These are phyloP conservation scores for Wickerhamiella occidentalis DNA, from an alignment of 805 yeast genomes.

Conservation along the genomic window DNA sequence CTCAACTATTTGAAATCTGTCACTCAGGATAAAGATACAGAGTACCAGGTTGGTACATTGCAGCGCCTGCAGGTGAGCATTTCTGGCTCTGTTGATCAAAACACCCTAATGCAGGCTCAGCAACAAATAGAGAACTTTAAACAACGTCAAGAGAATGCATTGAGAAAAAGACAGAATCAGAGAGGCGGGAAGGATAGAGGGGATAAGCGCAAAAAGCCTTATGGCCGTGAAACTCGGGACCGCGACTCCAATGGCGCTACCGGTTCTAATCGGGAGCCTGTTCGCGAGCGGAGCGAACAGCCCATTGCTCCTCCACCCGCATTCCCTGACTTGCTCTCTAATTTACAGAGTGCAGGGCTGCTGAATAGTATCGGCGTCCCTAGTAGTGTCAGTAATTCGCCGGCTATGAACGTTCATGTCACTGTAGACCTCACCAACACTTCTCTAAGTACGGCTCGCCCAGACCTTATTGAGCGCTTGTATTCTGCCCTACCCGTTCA, in stretches of 20 bases:
- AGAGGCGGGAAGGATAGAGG: background rate
- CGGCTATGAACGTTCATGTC: constrained; percentile 7
- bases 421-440: constrained; percentile 25
- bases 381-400: background rate
- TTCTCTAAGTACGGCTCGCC: constrained; percentile 25
- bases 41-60: constrained; percentile 24
- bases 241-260: constrained; percentile 1
- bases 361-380: constrained; percentile 12
- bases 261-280: constrained; percentile 5
- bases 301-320: background rate
- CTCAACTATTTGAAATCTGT: constrained; percentile 19
- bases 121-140: constrained; percentile 22
- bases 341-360: constrained; percentile 24
- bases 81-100: constrained; percentile 22
- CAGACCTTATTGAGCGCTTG: constrained; percentile 30
- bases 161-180: constrained; percentile 4
- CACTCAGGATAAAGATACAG: constrained; percentile 22
- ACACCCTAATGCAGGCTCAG: constrained; percentile 23
- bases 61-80: constrained; percentile 24
- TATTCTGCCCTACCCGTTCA: constrained; percentile 59
- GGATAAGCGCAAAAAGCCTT: constrained; percentile 8
- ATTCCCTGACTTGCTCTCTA: constrained; percentile 16
- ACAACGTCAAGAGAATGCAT: background rate
- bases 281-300: background rate
- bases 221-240: constrained; percentile 5